These are phyloP conservation scores for Smallanthus sonchifolius DNA, from an alignment of 129 eudicot species.

Conservation along the genomic window DNA sequence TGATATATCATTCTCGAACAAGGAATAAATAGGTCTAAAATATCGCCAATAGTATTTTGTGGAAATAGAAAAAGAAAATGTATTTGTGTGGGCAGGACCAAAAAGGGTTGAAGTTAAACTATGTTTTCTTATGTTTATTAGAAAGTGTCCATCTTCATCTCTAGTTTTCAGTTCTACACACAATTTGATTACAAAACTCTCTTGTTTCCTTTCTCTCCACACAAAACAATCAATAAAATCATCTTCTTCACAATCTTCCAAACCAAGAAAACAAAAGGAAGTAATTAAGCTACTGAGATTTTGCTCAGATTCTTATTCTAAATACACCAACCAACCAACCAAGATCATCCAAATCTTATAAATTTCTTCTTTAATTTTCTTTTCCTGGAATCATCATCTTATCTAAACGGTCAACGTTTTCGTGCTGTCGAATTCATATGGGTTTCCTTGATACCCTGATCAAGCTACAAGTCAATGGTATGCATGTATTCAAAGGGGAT, in stretches of 20 bases:
- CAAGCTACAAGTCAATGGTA: no score
- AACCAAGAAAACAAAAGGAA: constrained; percentile 40
- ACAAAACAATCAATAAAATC: background rate
- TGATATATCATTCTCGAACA: background rate
- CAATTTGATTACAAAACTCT: background rate
- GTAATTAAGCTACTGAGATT: background rate
- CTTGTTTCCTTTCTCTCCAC: background rate
- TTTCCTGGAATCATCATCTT: no score
- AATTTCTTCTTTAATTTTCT: no score
- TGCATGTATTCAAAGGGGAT: no score
- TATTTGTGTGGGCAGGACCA: constrained; percentile 4
- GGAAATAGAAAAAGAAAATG: background rate
- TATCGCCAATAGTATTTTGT: background rate
- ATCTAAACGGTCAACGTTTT: background rate
- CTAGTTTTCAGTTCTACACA: background rate
- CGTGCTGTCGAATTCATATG: no score
- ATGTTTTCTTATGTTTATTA: no score
- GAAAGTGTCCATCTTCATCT: background rate
- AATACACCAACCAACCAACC: no score
- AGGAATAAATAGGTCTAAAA: background rate
- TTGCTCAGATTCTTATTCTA: background rate
- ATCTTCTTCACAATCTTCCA: constrained; percentile 35
- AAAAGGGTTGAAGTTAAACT: constrained; percentile 10
- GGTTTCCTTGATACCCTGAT: no score
- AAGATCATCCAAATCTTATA: background rate